Evolutionary conservation across 1,284 basidiomycete genomes (phyloP).

Genomic region (Ceratobasidium sp.): DNA sequence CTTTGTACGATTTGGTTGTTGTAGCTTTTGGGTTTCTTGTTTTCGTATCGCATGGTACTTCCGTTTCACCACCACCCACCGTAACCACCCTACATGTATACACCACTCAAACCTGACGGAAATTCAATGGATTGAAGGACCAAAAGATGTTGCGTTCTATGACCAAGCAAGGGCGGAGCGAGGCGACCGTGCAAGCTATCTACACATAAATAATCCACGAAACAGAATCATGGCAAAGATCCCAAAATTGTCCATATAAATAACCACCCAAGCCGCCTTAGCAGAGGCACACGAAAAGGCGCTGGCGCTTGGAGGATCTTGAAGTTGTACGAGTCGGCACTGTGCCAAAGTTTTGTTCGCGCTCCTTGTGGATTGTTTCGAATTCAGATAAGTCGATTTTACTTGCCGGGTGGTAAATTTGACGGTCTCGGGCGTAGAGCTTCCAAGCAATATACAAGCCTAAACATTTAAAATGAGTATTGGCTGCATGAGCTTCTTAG

Average conservation of each 20-base stretch:
- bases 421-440: conserved; percentile 13
- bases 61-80: conserved; percentile 7
- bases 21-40: conserved; percentile 22
- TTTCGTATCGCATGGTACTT: background rate
- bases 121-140: background rate
- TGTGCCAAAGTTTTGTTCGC: conserved; percentile 7
- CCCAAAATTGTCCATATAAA: background rate
- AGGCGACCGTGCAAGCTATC: too few relatives aligned
- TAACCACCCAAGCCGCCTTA: background rate
- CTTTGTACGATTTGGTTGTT: background rate
- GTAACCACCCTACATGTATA: conserved; percentile 15
- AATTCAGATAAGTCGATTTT: conserved; percentile 38
- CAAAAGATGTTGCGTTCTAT: background rate
- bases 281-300: conserved; percentile 34
- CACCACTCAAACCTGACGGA: conserved; percentile 24
- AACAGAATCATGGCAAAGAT: background rate
- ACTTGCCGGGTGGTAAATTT: conserved; percentile 22
- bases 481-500: background rate
- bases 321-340: background rate
- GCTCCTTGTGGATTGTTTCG: conserved; percentile 19
- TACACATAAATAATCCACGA: background rate
- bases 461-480: background rate
- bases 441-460: conserved; percentile 31
- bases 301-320: conserved; percentile 5
- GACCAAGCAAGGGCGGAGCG: too few relatives aligned